Base-by-base conservation (phyloP, 176 grass and related monocot species). In the Bothriochloa decipiens region DNA sequence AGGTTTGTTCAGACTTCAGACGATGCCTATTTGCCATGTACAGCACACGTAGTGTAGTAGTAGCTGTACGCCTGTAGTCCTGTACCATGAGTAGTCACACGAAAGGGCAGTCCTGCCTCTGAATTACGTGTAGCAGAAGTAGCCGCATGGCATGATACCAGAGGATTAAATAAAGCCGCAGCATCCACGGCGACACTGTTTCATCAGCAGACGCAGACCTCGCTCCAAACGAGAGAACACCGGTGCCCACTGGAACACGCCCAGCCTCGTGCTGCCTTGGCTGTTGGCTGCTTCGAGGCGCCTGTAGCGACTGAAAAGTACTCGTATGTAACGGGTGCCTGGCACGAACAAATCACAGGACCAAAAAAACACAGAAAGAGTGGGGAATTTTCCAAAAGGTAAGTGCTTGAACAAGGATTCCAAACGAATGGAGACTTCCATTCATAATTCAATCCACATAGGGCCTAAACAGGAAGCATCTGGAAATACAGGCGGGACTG, bases 71-170 rank as follows among this genome's bases (percentile, higher is more conserved):
- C 29, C 29, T 32, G 29, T 32, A 32, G 29, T 2, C 29, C 29
- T 40, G 50, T 71, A 65, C 52, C 77, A 81, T 72, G 79, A 88
- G 55, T 65, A 20, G 80, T 79, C 74, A 65, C 75, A 37, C 67
- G 76, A 84, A 78, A 83, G 13, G 16, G 52, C 52, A n/a, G 11
- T 20, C 17, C 15, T 29, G 58, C 63, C 27, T 52, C 23, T 28
- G n/a, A 9, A 52, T 42, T 40, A 41, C 58, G 69, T 66, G 77
- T 39, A 72, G 42, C 40, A 65, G 68, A 65, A 14, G 67, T 32
- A 32, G 29, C 29, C 29, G 52, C 52, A 55, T 55, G 52, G 53
- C 53, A 74, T n/a, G 63, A 68, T 69, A 43, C 7, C 62, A 67
- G 61, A 37, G 8, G 27, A 49, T 46, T 46, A 37, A 60, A 49